phyloP scores from a whole-genome alignment of 192 early-diverging fungal genomes.

The Umbelopsis ramanniana region DNA sequence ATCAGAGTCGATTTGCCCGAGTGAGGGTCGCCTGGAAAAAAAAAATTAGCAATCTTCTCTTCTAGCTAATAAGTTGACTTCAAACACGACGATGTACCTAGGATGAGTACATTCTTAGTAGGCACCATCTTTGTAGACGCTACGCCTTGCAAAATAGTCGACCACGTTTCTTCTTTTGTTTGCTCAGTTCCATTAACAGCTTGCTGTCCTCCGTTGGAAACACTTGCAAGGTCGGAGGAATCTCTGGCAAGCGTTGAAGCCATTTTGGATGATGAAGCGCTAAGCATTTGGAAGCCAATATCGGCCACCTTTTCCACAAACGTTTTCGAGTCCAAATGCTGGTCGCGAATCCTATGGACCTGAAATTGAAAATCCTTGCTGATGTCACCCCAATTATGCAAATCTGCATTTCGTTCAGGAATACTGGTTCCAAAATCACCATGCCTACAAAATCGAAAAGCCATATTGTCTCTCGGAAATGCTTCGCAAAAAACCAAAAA shows the following conservation, averaged over 20 bases:
- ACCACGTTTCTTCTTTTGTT: constrained; percentile 71
- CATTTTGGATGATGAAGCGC: constrained; percentile 20
- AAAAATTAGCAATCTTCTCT: too few species aligned
- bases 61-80: neutral
- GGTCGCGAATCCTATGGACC: neutral
- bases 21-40: constrained; percentile 64
- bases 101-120: constrained; percentile 79
- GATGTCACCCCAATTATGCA: neutral
- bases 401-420: neutral
- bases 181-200: neutral
- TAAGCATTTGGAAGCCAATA: constrained; percentile 22
- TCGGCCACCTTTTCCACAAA: constrained; percentile 18
- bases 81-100: constrained; percentile 55
- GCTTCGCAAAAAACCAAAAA: constrained; percentile 12
- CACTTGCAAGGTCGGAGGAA: neutral
- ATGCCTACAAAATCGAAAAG: too few species aligned
- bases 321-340: constrained; percentile 11
- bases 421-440: neutral
- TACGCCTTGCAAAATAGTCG: constrained; percentile 75
- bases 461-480: neutral
- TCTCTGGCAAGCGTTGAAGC: constrained; percentile 3
- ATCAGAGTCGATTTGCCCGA: constrained; percentile 88
- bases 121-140: constrained; percentile 76
- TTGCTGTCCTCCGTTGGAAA: neutral
- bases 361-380: neutral